These are phyloP conservation scores for Hemisphaericaspora nanyangensis DNA, from an alignment of 805 yeast species.

Conservation along the genomic window DNA sequence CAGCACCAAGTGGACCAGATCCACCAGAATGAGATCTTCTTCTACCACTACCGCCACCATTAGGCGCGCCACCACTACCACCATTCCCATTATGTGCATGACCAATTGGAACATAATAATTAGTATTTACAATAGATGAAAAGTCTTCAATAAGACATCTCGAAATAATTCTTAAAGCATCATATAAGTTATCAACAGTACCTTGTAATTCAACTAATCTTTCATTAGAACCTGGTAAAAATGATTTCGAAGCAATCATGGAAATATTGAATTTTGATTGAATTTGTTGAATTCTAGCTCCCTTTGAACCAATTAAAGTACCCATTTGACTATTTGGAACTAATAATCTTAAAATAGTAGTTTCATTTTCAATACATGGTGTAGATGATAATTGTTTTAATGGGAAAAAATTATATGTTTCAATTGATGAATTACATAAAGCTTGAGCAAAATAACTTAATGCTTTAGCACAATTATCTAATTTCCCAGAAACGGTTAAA, in stretches of 20 bases:
- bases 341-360: constrained; percentile 59
- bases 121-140: constrained; percentile 61
- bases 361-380: constrained; percentile 48
- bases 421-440: constrained; percentile 42
- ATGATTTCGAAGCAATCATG: constrained; percentile 85
- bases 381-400: constrained; percentile 54
- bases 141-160: constrained; percentile 72
- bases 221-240: constrained; percentile 76
- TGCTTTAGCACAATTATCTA: constrained; percentile 67
- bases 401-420: constrained; percentile 53
- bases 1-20: constrained; percentile 3
- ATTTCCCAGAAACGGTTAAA: constrained; percentile 70
- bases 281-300: constrained; percentile 72
- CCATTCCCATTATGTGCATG: constrained; percentile 7
- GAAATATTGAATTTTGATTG: constrained; percentile 67
- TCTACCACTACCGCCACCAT: background rate
- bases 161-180: constrained; percentile 56
- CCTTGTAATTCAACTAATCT: constrained; percentile 88
- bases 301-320: constrained; percentile 81
- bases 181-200: constrained; percentile 55
- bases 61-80: background rate
- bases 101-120: constrained; percentile 55
- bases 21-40: background rate
- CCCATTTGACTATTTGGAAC: constrained; percentile 87
- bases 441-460: constrained; percentile 67